phyloP scores from a whole-genome alignment of 768 basidiomycete species.

The Infundibulicybe gibba region DNA sequence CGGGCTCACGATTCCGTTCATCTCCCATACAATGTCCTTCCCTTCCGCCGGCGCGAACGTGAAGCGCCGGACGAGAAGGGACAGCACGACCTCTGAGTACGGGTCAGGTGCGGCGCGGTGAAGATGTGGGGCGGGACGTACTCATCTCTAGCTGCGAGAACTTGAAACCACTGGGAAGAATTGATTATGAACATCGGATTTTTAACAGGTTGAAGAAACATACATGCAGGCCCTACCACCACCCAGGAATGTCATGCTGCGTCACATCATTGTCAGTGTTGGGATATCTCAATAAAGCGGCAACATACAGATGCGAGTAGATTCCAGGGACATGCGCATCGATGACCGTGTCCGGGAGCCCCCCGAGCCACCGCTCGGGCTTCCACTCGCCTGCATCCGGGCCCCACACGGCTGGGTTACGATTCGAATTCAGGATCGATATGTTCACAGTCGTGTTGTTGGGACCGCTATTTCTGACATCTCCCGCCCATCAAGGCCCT shows the following conservation, averaged over 20 bases:
- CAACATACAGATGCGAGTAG: slow-evolving; percentile 40
- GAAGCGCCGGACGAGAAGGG: background rate
- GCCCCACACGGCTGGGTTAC: slow-evolving; percentile 42
- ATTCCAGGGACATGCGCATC: slow-evolving; percentile 39
- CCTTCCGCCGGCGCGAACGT: background rate
- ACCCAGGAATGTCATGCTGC: slow-evolving; percentile 41
- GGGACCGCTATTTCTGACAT: slow-evolving; percentile 34
- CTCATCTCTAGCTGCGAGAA: slow-evolving; percentile 54
- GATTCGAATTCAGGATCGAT: slow-evolving; percentile 33
- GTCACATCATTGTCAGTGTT: background rate
- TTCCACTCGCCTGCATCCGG: slow-evolving; percentile 45
- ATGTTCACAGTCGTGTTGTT: slow-evolving; percentile 33
- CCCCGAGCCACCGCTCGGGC: slow-evolving; percentile 45
- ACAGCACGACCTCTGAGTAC: background rate
- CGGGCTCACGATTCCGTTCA: background rate
- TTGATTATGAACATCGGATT: background rate
- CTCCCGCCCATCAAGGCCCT: slow-evolving; percentile 29
- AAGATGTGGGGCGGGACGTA: slow-evolving; percentile 8
- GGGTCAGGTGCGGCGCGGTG: background rate
- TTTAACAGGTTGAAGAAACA: slow-evolving; percentile 14
- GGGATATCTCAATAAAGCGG: background rate
- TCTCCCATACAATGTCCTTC: background rate
- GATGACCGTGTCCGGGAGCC: slow-evolving; percentile 29
- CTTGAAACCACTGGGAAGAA: slow-evolving; percentile 39
- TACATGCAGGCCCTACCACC: slow-evolving; percentile 44